Evolutionary conservation across 2,329 filamentous ascomycete species (phyloP), one percentile per base, ranked within the genome.

Genomic region (Teratosphaeria pseudoeucalypti): DNA sequence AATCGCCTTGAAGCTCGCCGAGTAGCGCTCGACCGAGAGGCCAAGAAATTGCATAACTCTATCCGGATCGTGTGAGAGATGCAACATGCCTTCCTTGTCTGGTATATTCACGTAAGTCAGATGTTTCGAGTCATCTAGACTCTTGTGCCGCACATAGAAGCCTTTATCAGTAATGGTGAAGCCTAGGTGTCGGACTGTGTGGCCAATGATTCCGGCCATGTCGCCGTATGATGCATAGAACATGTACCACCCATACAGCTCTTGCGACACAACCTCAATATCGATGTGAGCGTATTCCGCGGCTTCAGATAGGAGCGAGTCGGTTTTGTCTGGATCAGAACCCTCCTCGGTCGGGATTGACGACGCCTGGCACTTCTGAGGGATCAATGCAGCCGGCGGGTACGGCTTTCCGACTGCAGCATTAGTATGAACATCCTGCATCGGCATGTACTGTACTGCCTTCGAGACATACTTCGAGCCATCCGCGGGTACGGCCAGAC

Each of bases 221-320:
- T 92, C 89, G n/a, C 87, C 86, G 65, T 92, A 89, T 0, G 83
- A 81, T 47, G 86, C 79, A 64, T 83, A 83, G 73, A 91, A 90
- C 3, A 83, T 72, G 43, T 79, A 77, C 88, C 88, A 92, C 34
- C 76, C 62, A 82, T 78, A 57, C 72, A 66, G 14, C 74, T 68
- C 0, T 73, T 63, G 1, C 72, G 75, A 65, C 59, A 79, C 84
- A 27, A 86, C 70, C 34, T 82, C 79, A 1, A 92, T 70, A 68
- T 94, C 89, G 29, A 92, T 77, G 65, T 94, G 89, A 4, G 89
- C 80, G 56, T 67, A 70, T 1, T 69, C 67, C 34, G 16, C 43
- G n/a, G 19, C 43, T 6, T n/a, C n/a, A 49, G 43, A n/a, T n/a
- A 49, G 43, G 19, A n/a, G 43, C 16, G 43, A 49, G 19, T 49